Evolutionary conservation across 2,329 filamentous ascomycete species (phyloP).

Genomic region (Colletotrichum caudatum): DNA sequence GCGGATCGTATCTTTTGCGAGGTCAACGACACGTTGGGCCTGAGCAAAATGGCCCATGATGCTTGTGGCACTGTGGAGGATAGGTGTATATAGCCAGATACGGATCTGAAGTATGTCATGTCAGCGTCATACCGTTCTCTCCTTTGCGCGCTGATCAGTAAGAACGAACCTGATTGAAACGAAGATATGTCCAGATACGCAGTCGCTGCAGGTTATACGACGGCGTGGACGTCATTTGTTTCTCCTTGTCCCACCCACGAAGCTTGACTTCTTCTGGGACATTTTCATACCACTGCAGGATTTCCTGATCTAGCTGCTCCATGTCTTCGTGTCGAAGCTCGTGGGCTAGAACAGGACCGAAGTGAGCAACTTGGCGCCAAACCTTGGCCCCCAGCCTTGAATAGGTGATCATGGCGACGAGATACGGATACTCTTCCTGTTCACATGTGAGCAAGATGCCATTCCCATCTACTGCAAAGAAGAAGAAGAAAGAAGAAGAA

Average conservation of each 20-base stretch:
- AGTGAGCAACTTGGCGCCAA: conserved; percentile 82
- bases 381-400: conserved; percentile 87
- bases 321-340: conserved; percentile 81
- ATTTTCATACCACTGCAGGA: conserved; percentile 86
- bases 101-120: conserved; percentile 67
- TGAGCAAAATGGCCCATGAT: conserved; percentile 82
- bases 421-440: conserved; percentile 72
- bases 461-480: not conserved
- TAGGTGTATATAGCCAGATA: conserved; percentile 87
- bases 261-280: conserved; percentile 72
- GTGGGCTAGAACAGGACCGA: conserved; percentile 69
- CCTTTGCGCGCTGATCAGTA: not conserved
- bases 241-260: conserved; percentile 69
- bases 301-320: conserved; percentile 83
- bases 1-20: conserved; percentile 82
- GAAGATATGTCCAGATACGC: conserved; percentile 85
- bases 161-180: conserved; percentile 77
- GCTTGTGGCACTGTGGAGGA: conserved; percentile 85
- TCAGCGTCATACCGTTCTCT: not conserved
- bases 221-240: conserved; percentile 65
- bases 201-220: conserved; percentile 78
- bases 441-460: conserved; percentile 42
- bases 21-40: conserved; percentile 79
- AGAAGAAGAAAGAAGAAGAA: no score
- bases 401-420: conserved; percentile 87